Base-by-base conservation (phyloP, 2,329 filamentous ascomycete species). In the Aspergillus thermomutatus region DNA sequence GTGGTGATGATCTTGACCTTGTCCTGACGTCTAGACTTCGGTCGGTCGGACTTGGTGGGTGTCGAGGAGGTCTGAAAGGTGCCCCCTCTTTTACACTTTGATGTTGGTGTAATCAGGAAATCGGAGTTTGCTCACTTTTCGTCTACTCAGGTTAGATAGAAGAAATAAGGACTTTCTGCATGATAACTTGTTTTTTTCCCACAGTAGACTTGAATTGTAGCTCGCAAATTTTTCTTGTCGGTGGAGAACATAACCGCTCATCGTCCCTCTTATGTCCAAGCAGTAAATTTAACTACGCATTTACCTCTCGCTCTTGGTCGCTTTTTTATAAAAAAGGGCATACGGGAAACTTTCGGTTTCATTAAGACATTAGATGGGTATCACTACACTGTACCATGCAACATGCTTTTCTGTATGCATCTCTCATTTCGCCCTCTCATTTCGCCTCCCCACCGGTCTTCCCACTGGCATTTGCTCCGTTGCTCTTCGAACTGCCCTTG, bases 1-100 rank as follows among this genome's bases (percentile, higher is more conserved):
- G 88, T 87, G 88, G 87, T 91, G 89, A 94, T 94, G 91, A 95
- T 94, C 90, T 94, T 89, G 82, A 87, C 89, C 89, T 88, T 79
- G 82, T 81, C 73, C 70, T 72, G 79, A 75, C 79, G 82, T 87
- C 83, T 84, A 84, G 87, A 85, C 85, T 87, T 92, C 80, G 89
- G 89, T 87, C 88, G 83, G 84, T 80, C 77, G 80, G 79, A 77
- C 81, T 80, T 88, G 89, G 89, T 89, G 90, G 89, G 89, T 85
- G 83, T 84, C 81, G 89, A 89, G 88, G 88, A 90, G 84, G 89
- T 92, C 90, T 94, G 90, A 93, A 90, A 90, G 90, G 82, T 80
- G 68, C 63, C 75, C 47, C 65, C 69, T 60, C 69, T 64, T 79
- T 85, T 85, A 84, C 80, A 77, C 82, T 84, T 67, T 67, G 14